phyloP scores from a whole-genome alignment of 495 filamentous ascomycete species.

The Neurospora discreta region DNA sequence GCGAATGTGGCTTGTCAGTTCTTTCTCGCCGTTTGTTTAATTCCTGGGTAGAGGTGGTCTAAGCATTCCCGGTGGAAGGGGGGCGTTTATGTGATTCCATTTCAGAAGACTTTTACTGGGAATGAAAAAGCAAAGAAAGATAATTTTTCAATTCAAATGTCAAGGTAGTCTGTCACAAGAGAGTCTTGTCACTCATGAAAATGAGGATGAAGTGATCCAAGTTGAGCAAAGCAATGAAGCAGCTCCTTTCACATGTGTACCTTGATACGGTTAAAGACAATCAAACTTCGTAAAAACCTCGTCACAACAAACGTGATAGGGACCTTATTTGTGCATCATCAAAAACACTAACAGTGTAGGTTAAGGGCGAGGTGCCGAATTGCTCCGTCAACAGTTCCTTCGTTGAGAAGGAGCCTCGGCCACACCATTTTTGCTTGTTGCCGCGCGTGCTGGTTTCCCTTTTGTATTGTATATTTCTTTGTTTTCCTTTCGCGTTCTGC shows the following conservation, averaged over 20 bases:
- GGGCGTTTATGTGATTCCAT: not conserved
- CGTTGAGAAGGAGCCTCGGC: not conserved
- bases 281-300: not conserved
- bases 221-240: not conserved
- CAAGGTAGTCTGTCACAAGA: not conserved
- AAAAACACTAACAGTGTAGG: not conserved
- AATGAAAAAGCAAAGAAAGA: not conserved
- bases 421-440: not conserved
- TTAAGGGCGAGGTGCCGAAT: not conserved
- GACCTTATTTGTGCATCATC: not conserved
- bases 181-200: not conserved
- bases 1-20: conserved; percentile 5
- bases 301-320: not conserved
- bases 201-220: not conserved
- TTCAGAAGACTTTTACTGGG: not conserved
- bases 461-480: not conserved
- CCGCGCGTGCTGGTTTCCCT: not conserved
- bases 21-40: not conserved
- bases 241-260: not conserved
- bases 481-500: not conserved
- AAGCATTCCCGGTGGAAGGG: not conserved
- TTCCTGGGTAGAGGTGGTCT: not conserved
- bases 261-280: not conserved
- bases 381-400: not conserved
- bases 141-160: not conserved